A percentile compares a stretch with the other conserved stretches of the same genome.
These are phyloP conservation scores for Phaeophleospora eucalypticola DNA, from an alignment of 2,329 filamentous ascomycete species.

Conservation along the genomic window DNA sequence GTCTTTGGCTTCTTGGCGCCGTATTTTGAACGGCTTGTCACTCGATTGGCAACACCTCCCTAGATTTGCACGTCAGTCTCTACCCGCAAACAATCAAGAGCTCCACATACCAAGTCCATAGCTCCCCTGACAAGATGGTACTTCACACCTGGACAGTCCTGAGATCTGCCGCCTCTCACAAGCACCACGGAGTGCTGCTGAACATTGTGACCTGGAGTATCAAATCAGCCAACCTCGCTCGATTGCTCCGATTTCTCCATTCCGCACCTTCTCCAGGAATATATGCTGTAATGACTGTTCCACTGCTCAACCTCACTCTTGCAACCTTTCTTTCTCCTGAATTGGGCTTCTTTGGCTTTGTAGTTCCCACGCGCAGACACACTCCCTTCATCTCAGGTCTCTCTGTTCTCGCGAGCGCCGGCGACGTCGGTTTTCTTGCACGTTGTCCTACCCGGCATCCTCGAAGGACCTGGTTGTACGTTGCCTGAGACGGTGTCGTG, in stretches of 20 bases:
- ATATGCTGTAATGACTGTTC: conserved; percentile 84
- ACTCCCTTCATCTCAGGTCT: conserved; percentile 90
- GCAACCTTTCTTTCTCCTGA: conserved; percentile 95
- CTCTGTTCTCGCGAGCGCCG: conserved; percentile 61
- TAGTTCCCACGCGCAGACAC: conserved; percentile 88
- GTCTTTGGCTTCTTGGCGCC: conserved; percentile 96
- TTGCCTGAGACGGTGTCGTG: conserved; percentile 38
- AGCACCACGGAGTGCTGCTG: conserved; percentile 98
- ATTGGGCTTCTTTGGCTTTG: conserved; percentile 97
- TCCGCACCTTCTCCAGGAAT: conserved; percentile 81
- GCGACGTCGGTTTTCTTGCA: conserved; percentile 81
- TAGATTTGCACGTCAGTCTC: conserved; percentile 37
- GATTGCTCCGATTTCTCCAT: neutral
- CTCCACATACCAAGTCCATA: conserved; percentile 73
- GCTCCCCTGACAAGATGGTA: conserved; percentile 91
- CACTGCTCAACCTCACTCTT: conserved; percentile 81
- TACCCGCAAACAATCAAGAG: neutral
- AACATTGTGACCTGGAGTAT: conserved; percentile 73
- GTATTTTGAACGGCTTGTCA: conserved; percentile 88
- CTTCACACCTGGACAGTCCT: conserved; percentile 98
- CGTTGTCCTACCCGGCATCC: conserved; percentile 76
- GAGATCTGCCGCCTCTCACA: conserved; percentile 84
- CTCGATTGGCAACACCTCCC: conserved; percentile 84
- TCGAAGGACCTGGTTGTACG: conserved; percentile 50
- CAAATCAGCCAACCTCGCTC: conserved; percentile 9